Evolutionary conservation across 169 alveolate species (phyloP).

Genomic region (Theileria parva): DNA sequence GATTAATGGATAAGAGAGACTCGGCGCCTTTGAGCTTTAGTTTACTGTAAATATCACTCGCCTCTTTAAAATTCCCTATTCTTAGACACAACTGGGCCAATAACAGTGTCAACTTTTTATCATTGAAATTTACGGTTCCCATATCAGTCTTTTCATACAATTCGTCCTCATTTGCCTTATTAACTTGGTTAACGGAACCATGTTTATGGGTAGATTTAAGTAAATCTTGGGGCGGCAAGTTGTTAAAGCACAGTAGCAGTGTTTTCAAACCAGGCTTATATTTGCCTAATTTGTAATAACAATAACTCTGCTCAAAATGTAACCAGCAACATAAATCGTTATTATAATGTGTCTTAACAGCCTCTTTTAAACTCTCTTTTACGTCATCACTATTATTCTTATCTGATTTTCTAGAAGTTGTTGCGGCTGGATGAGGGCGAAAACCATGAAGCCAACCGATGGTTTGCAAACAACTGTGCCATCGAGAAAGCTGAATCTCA

Average conservation of each 20-base stretch:
- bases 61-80: constrained; percentile 40
- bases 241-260: constrained; percentile 22
- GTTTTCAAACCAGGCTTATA: constrained; percentile 45
- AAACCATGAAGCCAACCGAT: constrained; percentile 56
- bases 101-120: constrained; percentile 34
- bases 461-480: constrained; percentile 63
- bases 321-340: constrained; percentile 61
- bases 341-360: constrained; percentile 34
- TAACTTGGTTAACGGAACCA: neutral
- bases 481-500: constrained; percentile 56
- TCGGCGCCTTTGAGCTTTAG: constrained; percentile 21
- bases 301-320: constrained; percentile 60
- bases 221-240: constrained; percentile 41
- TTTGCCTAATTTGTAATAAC: constrained; percentile 55
- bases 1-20: constrained; percentile 34
- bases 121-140: neutral
- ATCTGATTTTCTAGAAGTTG: neutral
- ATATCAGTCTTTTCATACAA: neutral
- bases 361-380: constrained; percentile 20
- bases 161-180: neutral
- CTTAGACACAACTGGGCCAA: constrained; percentile 52
- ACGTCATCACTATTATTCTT: neutral
- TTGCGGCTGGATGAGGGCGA: constrained; percentile 28
- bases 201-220: neutral
- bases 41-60: constrained; percentile 21